phyloP scores from a whole-genome alignment of 2,329 filamentous ascomycete genomes.

The Penicillium glabrum region DNA sequence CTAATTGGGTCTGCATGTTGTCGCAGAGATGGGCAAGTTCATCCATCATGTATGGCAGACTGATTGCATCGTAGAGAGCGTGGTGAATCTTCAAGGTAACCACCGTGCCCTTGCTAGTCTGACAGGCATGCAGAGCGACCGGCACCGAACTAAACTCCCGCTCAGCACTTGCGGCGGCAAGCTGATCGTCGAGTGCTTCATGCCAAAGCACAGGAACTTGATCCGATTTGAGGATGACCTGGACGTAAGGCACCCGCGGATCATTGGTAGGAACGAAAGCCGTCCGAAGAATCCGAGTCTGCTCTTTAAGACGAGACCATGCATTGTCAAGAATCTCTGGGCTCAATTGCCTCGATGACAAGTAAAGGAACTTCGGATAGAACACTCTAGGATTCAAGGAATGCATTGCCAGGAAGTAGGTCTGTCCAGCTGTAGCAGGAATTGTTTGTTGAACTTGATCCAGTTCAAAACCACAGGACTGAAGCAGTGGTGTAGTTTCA shows the following conservation, averaged over 20 bases:
- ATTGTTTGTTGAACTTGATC: slow-evolving; percentile 58
- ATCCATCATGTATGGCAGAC: slow-evolving; percentile 64
- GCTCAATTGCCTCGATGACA: slow-evolving; percentile 44
- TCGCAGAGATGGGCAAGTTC: slow-evolving; percentile 50
- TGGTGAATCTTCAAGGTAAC: slow-evolving; percentile 71
- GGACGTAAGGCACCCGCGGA: slow-evolving; percentile 57
- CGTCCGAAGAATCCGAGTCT: slow-evolving; percentile 68
- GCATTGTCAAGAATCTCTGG: slow-evolving; percentile 51
- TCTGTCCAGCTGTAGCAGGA: slow-evolving; percentile 74
- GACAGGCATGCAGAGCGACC: slow-evolving; percentile 37
- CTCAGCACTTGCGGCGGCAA: slow-evolving; percentile 8
- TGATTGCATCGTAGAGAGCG: slow-evolving; percentile 83
- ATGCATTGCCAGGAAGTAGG: slow-evolving; percentile 73
- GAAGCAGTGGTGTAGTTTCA: slow-evolving; percentile 42
- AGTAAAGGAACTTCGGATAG: slow-evolving; percentile 70
- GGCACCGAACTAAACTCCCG: slow-evolving; percentile 20
- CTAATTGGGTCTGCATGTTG: slow-evolving; percentile 8
- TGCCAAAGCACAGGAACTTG: slow-evolving; percentile 35
- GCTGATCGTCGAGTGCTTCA: slow-evolving; percentile 12
- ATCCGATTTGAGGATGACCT: slow-evolving; percentile 56
- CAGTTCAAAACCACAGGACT: slow-evolving; percentile 40
- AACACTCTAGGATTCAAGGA: slow-evolving; percentile 67
- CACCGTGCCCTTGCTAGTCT: slow-evolving; percentile 30
- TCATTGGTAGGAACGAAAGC: slow-evolving; percentile 57
- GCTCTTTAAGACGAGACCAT: slow-evolving; percentile 60